These are phyloP conservation scores for Dichomitus squalens DNA, from an alignment of 1,284 basidiomycete species.

Conservation along the genomic window DNA sequence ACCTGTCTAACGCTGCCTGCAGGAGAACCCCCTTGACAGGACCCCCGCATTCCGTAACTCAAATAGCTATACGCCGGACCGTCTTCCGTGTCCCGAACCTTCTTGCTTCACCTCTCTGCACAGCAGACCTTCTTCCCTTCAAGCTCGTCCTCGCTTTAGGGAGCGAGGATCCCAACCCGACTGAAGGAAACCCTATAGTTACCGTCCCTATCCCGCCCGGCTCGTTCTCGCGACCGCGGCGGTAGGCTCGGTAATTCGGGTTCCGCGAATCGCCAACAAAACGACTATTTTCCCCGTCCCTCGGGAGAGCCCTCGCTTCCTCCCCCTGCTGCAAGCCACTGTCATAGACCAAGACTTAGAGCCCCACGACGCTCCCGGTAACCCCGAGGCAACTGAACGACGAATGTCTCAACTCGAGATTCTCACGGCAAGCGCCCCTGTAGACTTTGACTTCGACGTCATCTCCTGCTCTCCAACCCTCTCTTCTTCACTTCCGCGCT, in stretches of 20 bases:
- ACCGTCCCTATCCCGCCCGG: constrained; percentile 71
- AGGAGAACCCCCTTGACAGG: constrained; percentile 83
- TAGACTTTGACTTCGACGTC: constrained; percentile 47
- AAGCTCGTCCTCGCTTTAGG: constrained; percentile 64
- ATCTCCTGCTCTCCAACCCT: constrained; percentile 31
- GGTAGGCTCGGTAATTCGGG: constrained; percentile 68
- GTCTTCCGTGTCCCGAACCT: constrained; percentile 21
- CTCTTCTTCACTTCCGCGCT: constrained; percentile 36
- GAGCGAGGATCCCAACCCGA: constrained; percentile 67
- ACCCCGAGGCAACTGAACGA: constrained; percentile 15
- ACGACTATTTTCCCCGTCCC: constrained; percentile 16
- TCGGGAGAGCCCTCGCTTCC: constrained; percentile 15
- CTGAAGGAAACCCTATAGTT: constrained; percentile 53
- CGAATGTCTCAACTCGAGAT: constrained; percentile 66
- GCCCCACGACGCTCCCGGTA: constrained; percentile 9
- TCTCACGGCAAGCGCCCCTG: constrained; percentile 47
- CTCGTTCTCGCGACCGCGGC: constrained; percentile 62
- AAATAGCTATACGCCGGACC: constrained; percentile 20
- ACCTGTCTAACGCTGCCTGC: constrained; percentile 22
- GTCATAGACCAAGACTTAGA: constrained; percentile 26
- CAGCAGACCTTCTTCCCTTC: constrained; percentile 34
- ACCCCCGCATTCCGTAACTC: constrained; percentile 28
- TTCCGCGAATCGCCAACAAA: constrained; percentile 27
- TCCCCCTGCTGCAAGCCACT: constrained; percentile 9
- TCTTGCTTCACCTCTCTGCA: constrained; percentile 25